These are phyloP conservation scores for Oryza brachyantha DNA, from an alignment of 176 grass and related monocot genomes.

Conservation along the genomic window DNA sequence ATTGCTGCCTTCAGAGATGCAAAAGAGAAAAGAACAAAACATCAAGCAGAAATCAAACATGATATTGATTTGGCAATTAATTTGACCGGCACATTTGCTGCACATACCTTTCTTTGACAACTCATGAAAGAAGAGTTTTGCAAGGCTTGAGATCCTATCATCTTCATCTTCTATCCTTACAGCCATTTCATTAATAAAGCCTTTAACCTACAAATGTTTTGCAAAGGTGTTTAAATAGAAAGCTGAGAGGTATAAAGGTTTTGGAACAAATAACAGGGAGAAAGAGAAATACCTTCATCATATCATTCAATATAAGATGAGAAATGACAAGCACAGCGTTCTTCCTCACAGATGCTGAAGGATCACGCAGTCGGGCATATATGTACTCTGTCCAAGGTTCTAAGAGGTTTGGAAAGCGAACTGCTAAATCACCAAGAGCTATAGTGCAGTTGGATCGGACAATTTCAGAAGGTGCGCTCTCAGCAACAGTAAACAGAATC, in stretches of 20 bases:
- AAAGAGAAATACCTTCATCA: conserved; percentile 85
- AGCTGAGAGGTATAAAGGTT: neutral
- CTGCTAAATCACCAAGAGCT: conserved; percentile 85
- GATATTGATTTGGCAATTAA: neutral
- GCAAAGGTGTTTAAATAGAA: conserved; percentile 22
- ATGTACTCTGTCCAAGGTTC: conserved; percentile 95
- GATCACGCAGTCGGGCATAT: conserved; percentile 77
- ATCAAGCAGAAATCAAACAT: conserved; percentile 34
- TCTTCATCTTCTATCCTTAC: conserved; percentile 81
- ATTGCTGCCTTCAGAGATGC: conserved; percentile 73
- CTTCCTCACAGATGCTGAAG: conserved; percentile 79
- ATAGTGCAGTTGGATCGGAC: conserved; percentile 92
- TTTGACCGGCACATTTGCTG: conserved; percentile 1
- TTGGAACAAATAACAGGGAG: neutral
- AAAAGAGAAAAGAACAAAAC: conserved; percentile 20
- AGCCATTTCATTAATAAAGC: conserved; percentile 97
- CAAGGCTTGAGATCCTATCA: conserved; percentile 86
- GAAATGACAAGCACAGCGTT: conserved; percentile 95
- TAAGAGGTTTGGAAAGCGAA: conserved; percentile 93
- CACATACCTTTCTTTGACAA: conserved; percentile 94
- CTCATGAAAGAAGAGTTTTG: conserved; percentile 97
- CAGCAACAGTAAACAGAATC: conserved; percentile 83
- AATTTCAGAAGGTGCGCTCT: conserved; percentile 62
- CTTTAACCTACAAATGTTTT: conserved; percentile 70
- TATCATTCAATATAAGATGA: conserved; percentile 98